A percentile compares a stretch with the other conserved stretches of the same genome.
Evolutionary conservation across 225 moss, liverwort and hornwort species (phyloP).

Genomic region (Antitrichia curtipendula): DNA sequence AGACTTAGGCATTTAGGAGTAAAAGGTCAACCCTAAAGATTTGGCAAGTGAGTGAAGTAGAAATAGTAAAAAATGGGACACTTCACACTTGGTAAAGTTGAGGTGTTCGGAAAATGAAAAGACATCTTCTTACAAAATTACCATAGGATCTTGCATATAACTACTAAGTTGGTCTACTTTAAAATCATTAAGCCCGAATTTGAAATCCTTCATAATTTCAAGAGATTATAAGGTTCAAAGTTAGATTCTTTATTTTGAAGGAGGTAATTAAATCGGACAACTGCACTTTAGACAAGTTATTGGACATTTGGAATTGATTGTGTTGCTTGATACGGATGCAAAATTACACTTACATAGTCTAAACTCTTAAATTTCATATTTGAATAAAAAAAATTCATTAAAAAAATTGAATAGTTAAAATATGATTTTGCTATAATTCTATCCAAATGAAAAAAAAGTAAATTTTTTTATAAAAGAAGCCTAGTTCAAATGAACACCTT

Average conservation of each 20-base stretch:
- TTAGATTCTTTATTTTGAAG: neutral
- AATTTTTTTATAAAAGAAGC: rapidly evolving
- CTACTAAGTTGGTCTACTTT: neutral
- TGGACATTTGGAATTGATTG: neutral
- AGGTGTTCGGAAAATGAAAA: neutral
- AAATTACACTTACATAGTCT: neutral
- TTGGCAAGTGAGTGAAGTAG: neutral
- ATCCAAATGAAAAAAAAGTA: neutral
- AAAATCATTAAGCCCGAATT: neutral
- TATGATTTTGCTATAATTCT: neutral
- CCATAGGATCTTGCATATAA: rapidly evolving
- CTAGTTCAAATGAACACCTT: neutral
- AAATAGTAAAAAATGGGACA: neutral
- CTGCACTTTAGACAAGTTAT: neutral
- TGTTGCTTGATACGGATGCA: rapidly evolving
- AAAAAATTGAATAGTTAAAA: rapidly evolving
- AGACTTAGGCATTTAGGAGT: too few relatives aligned
- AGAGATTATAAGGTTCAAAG: neutral
- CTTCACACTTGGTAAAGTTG: neutral
- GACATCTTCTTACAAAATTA: neutral
- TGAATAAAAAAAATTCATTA: rapidly evolving
- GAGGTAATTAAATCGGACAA: rapidly evolving
- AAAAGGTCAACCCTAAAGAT: too few relatives aligned
- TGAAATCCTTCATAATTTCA: neutral
- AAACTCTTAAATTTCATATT: neutral